These are phyloP conservation scores for Cymbidium sinense DNA, from an alignment of 106 monocot genomes.

Conservation along the genomic window DNA sequence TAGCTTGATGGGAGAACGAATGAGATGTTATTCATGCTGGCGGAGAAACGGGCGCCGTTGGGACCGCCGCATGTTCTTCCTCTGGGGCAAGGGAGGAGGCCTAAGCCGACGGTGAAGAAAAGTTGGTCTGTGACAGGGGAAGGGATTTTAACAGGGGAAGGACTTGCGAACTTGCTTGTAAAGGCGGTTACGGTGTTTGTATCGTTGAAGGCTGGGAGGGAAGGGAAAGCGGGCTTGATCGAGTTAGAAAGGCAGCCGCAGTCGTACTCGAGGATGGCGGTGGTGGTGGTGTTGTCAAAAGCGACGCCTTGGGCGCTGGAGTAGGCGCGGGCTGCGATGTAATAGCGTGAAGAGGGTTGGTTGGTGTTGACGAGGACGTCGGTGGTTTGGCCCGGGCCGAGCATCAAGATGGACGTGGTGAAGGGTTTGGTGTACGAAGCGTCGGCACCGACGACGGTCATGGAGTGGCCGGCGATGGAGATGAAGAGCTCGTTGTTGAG, in stretches of 20 bases:
- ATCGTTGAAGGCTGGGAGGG: conserved; percentile 53
- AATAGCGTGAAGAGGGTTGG: conserved; percentile 41
- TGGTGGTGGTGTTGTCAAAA: conserved; percentile 78
- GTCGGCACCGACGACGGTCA: conserved; percentile 46
- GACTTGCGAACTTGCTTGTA: conserved; percentile 21
- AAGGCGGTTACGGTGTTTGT: conserved; percentile 36
- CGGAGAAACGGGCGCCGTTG: conserved; percentile 32
- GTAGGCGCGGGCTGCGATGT: conserved; percentile 53
- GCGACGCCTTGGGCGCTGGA: conserved; percentile 32
- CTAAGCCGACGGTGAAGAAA: conserved; percentile 58
- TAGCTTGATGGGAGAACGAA: conserved; percentile 29
- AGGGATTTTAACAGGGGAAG: conserved; percentile 18
- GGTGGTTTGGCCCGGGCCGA: conserved; percentile 58
- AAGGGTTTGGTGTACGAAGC: conserved; percentile 59
- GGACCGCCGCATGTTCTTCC: conserved; percentile 33
- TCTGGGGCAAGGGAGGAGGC: conserved; percentile 29
- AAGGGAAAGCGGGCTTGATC: conserved; percentile 9
- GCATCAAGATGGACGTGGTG: conserved; percentile 36
- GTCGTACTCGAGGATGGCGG: conserved; percentile 52
- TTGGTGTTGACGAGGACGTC: conserved; percentile 49
- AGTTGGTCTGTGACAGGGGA: conserved; percentile 35
- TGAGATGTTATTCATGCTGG: conserved; percentile 55
- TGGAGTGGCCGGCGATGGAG: conserved; percentile 40
- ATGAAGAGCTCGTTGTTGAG: conserved; percentile 47
- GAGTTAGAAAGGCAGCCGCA: conserved; percentile 21